Base-by-base conservation (phyloP, 2,329 filamentous ascomycete genomes). In the Pezicula rhizophila region DNA sequence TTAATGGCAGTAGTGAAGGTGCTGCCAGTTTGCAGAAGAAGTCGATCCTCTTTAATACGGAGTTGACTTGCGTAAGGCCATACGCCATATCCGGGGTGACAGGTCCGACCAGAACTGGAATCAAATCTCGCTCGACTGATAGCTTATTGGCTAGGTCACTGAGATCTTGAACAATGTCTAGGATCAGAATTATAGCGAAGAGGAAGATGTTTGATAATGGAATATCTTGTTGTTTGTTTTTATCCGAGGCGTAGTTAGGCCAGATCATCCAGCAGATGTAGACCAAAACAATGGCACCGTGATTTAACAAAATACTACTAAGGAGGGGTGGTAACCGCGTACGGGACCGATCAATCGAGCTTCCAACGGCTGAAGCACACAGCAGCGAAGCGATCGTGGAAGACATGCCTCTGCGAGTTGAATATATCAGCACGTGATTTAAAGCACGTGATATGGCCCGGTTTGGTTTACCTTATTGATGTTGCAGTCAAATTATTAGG, bases 21-120 rank as follows among this genome's bases (percentile, higher is more conserved):
- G 71, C 72, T 25, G 75, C 48, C 6, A 79, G 67, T 59, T 79
- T 79, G 66, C 75, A 78, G 40, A 73, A 64, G 10, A 79, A 66
- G 48, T 79, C 76, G 48, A 79, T 77, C 11, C 75, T 66, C 45
- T 75, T 67, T 73, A 79, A 78, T 12, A 69, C 69, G 1, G 75
- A 69, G 55, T 79, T 78, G 17, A 78, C 52, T 31, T 58, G 52
- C 8, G 52, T 58, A 48, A 51, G 53, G 56, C 7, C 65, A 65
- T 47, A 67, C 48, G 37, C 65, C 60, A 51, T 66, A 58, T 26
- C 60, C 49, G 26, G 49, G 42, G 6, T 58, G 55, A 34, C 48
- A 17, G 6, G 59, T 48, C 58, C 60, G 12, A 64, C 64, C 4
- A 66, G 60, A 15, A 60, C 54, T 25, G 63, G 59, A 17, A 71